Evolutionary conservation across 148 eudicot genomes (phyloP).

Genomic region (Salicornia ramosissima): DNA sequence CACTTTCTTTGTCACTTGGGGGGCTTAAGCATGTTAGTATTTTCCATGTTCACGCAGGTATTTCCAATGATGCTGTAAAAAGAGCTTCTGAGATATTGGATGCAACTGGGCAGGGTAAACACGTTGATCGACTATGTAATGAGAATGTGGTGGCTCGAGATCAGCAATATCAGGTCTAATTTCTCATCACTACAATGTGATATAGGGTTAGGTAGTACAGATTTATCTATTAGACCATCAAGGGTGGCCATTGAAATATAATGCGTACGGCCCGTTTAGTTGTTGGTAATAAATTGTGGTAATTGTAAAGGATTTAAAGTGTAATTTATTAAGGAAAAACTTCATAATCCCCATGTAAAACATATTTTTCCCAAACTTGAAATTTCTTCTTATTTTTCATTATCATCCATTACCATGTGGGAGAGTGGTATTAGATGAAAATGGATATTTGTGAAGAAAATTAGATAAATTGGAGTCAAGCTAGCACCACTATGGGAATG

Average conservation of each 20-base stretch:
- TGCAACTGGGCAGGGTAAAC: conserved; percentile 39
- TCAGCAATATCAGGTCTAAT: conserved; percentile 67
- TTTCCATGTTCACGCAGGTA: conserved; percentile 37
- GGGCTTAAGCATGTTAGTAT: background rate
- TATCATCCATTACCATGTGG: too few species aligned
- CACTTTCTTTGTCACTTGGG: background rate
- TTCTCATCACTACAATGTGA: conserved; percentile 4
- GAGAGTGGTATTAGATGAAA: too few species aligned
- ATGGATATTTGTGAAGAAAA: too few species aligned
- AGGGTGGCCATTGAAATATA: background rate
- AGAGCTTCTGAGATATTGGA: conserved; percentile 67
- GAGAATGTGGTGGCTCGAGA: conserved; percentile 62
- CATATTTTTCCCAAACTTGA: too few species aligned
- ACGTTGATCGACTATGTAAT: conserved; percentile 45
- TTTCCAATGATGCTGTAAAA: conserved; percentile 65
- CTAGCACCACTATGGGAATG: too few species aligned
- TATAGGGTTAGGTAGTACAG: background rate
- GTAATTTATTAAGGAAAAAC: too few species aligned
- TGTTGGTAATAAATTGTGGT: too few species aligned
- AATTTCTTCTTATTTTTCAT: too few species aligned
- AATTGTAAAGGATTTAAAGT: too few species aligned
- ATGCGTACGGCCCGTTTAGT: too few species aligned
- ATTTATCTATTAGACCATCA: background rate
- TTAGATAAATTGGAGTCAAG: too few species aligned
- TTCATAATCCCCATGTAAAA: too few species aligned